These are phyloP conservation scores for Colletotrichum camelliae DNA, from an alignment of 2,329 filamentous ascomycete species.

Conservation along the genomic window DNA sequence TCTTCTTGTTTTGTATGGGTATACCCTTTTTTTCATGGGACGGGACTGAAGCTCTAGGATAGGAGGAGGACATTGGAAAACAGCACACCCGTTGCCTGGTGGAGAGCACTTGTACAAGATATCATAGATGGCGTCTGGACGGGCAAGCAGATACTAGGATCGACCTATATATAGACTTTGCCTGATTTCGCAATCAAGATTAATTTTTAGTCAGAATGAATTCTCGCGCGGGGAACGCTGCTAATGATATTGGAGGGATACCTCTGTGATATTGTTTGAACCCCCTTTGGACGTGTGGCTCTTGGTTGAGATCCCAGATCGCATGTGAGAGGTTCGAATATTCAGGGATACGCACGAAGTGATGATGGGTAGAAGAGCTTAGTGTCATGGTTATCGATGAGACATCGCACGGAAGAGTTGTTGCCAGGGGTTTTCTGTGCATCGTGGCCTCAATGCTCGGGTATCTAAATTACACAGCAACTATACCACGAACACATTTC, in stretches of 20 bases:
- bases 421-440: not conserved
- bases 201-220: not conserved
- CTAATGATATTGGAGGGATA: not conserved
- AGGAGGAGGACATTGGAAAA: not conserved
- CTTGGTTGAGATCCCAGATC: no score
- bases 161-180: not conserved
- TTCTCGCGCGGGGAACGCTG: no score
- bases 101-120: not conserved
- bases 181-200: not conserved
- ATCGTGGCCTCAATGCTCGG: not conserved
- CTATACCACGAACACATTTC: no score
- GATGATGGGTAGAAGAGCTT: not conserved
- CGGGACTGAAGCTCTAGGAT: not conserved
- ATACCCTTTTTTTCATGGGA: not conserved
- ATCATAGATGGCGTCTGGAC: not conserved
- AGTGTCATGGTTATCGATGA: not conserved
- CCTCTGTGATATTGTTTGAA: not conserved
- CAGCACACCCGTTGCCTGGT: not conserved
- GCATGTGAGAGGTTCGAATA: not conserved
- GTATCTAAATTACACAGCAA: no score
- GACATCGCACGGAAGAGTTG: accelerated
- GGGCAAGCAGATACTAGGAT: not conserved
- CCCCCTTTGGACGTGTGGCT: no score
- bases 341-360: not conserved
- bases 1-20: not conserved